Base-by-base conservation (phyloP, 2,329 filamentous ascomycete genomes). In the Pyrenochaeta sp. region DNA sequence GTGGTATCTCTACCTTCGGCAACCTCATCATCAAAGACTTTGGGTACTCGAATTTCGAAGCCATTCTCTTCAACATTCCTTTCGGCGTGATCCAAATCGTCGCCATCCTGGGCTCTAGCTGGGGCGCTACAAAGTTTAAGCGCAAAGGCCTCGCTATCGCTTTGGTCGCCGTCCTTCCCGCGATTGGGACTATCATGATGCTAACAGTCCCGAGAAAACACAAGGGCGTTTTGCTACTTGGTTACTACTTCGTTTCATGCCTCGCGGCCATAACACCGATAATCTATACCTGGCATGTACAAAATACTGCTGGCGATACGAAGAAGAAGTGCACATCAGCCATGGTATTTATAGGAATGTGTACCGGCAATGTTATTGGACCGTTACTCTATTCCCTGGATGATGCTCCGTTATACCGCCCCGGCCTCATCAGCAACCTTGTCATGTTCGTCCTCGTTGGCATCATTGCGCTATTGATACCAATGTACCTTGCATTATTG, bases 1-100 rank as follows among this genome's bases (percentile, higher is more conserved):
- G 85, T 29, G 85, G 86, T 20, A 85, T 83, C 0, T 82, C 84
- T 60, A 83, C 81, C 60, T 87, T 87, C 43, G 81, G 82, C 35
- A 86, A 85, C 62, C 78, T 86, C 31, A 81, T 86, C 47, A 78
- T 86, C 65, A 77, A 75, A 40, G 83, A 82, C 4, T 85, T 86
- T 45, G 81, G 82, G 7, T 86, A 85, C 67, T 81, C 81, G 0
- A 78, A 79, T 32, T 72, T 86, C 29, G 77, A 86, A 64, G 81
- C 82, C 1, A 79, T 82, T 15, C 79, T 86, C 29, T 79, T 87
- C 67, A 85, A 84, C 60, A 85, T 87, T 48, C 85, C 85, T 1
- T 84, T 85, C 57, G 85, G 83, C 0, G 56, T 85, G 12, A 76
- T 87, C 41, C 76, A 81, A 1, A 78, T 82, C 1, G 67, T 68